Percentiles rank a stretch among this genome's conserved stretches.
These are phyloP conservation scores for Triticum dicoccoides DNA, from an alignment of 176 grass and related monocot genomes.

Conservation along the genomic window DNA sequence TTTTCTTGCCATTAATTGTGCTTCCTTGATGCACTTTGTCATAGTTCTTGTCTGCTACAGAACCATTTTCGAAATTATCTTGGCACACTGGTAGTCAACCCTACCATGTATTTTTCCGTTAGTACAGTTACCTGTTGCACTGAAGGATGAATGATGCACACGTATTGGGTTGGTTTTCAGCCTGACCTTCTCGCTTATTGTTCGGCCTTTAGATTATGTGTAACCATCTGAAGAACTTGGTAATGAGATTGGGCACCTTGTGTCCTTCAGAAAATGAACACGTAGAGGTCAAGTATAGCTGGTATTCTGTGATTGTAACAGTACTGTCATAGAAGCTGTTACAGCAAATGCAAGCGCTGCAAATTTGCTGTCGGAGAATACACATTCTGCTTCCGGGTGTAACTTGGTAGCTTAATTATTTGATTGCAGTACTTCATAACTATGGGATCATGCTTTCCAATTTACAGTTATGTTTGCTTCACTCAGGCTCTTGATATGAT, in stretches of 20 bases:
- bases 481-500: conserved; percentile 97
- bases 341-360: not conserved
- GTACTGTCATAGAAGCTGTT: not conserved
- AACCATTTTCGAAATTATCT: not conserved
- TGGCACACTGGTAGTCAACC: not conserved
- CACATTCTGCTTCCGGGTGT: not conserved
- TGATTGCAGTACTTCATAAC: not conserved
- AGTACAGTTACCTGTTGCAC: not conserved
- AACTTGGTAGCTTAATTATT: conserved; percentile 5
- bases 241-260: not conserved
- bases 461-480: conserved; percentile 20
- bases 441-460: not conserved
- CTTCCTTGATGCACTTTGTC: not conserved
- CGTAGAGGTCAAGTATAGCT: not conserved
- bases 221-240: not conserved
- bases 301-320: not conserved
- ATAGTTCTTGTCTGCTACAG: not conserved
- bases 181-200: not conserved
- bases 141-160: not conserved
- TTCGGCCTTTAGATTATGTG: not conserved
- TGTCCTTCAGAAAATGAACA: not conserved
- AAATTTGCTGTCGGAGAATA: not conserved
- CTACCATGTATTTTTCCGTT: not conserved
- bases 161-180: not conserved
- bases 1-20: conserved; percentile 14